Evolutionary conservation across 768 basidiomycete genomes (phyloP).

Genomic region (Amanita muscaria): DNA sequence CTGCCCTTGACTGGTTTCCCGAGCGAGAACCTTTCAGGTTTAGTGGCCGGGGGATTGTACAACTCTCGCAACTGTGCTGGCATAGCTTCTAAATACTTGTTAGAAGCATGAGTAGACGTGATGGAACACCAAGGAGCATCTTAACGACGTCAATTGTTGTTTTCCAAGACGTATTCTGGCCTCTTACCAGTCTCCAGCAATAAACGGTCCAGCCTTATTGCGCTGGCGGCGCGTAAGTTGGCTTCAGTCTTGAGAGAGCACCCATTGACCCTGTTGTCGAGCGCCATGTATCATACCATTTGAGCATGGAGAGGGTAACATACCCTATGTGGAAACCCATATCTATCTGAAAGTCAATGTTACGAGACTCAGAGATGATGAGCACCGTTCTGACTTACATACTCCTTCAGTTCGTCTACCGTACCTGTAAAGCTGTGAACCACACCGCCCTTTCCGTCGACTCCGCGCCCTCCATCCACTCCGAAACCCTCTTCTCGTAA

Average conservation of each 20-base stretch:
- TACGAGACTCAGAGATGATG: background rate
- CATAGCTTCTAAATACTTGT: slow-evolving; percentile 37
- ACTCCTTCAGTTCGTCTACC: slow-evolving; percentile 48
- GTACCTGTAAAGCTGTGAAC: slow-evolving; percentile 80
- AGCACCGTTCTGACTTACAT: slow-evolving; percentile 34
- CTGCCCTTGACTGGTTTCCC: slow-evolving; percentile 68
- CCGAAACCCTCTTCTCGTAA: slow-evolving; percentile 60
- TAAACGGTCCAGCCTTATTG: slow-evolving; percentile 50
- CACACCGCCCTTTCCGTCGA: slow-evolving; percentile 63
- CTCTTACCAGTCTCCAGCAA: slow-evolving; percentile 66
- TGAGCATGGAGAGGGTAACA: slow-evolving; percentile 1
- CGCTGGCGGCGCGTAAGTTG: slow-evolving; percentile 45
- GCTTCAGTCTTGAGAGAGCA: slow-evolving; percentile 69
- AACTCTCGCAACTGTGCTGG: slow-evolving; percentile 34
- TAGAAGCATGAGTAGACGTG: slow-evolving; percentile 57
- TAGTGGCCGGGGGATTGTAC: slow-evolving; percentile 44
- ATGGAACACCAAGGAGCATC: slow-evolving; percentile 72
- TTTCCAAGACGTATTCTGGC: background rate
- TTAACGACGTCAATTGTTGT: slow-evolving; percentile 15
- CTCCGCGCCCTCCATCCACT: slow-evolving; percentile 39
- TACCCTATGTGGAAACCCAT: slow-evolving; percentile 68
- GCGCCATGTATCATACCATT: background rate
- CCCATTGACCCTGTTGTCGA: slow-evolving; percentile 48
- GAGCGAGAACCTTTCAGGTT: slow-evolving; percentile 47
- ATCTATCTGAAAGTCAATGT: slow-evolving; percentile 36